Percentiles rank a stretch among this genome's conserved stretches.
Evolutionary conservation across 805 yeast species (phyloP).

Genomic region (Candida namnaoensis): DNA sequence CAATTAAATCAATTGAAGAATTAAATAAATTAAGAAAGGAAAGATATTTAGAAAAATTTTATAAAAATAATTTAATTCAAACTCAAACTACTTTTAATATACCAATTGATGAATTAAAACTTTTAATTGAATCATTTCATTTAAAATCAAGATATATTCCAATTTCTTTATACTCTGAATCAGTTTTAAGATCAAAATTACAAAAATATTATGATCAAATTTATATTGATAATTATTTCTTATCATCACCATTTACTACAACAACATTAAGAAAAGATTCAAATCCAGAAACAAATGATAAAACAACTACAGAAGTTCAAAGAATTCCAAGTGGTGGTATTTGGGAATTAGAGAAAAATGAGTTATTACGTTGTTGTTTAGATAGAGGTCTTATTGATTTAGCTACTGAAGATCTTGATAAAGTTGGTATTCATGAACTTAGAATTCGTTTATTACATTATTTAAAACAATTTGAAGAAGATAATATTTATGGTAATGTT

Average conservation of each 20-base stretch:
- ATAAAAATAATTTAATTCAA: constrained; percentile 19
- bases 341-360: constrained; percentile 38
- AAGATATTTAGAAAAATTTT: constrained; percentile 5
- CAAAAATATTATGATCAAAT: constrained; percentile 33
- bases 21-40: constrained; percentile 8
- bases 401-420: constrained; percentile 20
- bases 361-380: constrained; percentile 43
- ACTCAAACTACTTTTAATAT: constrained; percentile 40
- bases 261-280: constrained; percentile 18
- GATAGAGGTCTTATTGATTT: constrained; percentile 46
- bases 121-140: constrained; percentile 26
- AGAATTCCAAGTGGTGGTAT: constrained; percentile 28
- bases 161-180: constrained; percentile 26
- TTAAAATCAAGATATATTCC: constrained; percentile 33
- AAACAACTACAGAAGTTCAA: constrained; percentile 4
- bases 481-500: constrained; percentile 15
- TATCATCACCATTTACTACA: constrained; percentile 11
- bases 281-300: constrained; percentile 1
- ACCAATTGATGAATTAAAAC: constrained; percentile 26
- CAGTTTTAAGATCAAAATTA: constrained; percentile 26
- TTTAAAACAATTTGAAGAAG: constrained; percentile 29
- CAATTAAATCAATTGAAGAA: constrained; percentile 9
- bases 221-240: constrained; percentile 42
- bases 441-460: constrained; percentile 31
- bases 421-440: constrained; percentile 23